Percentiles rank a stretch among this genome's conserved stretches.
Conservation (phyloP, 2,329 filamentous ascomycete species). For the Aspergillus nomiae region DNA sequence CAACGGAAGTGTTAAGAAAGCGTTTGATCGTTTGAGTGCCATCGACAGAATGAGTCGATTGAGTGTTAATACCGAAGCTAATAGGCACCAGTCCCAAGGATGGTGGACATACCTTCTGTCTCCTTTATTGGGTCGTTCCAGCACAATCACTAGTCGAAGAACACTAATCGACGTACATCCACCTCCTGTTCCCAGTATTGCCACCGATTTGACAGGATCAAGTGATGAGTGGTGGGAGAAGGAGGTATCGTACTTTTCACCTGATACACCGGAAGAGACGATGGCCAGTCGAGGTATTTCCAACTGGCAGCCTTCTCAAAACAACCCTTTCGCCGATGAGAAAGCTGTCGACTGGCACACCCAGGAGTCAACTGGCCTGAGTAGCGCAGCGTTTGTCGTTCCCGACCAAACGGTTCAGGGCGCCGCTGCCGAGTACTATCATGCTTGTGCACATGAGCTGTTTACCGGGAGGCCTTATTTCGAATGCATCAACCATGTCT, state of each 20-base stretch:
- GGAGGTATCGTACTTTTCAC: conserved; percentile 31
- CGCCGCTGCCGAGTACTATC: conserved; percentile 45
- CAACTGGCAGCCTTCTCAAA: conserved; percentile 21
- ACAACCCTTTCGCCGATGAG: conserved; percentile 21
- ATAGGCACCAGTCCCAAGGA: conserved; percentile 47
- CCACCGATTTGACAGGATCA: conserved; percentile 17
- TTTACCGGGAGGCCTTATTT: conserved; percentile 45
- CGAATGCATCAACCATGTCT: conserved; percentile 47
- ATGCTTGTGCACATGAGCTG: conserved; percentile 49
- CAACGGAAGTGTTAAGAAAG: conserved; percentile 32
- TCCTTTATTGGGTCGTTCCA: conserved; percentile 44
- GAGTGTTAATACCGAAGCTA: conserved; percentile 39
- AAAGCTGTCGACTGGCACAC: conserved; percentile 10
- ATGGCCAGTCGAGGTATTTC: conserved; percentile 16
- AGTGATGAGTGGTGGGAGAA: conserved; percentile 34
- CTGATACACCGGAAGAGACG: conserved; percentile 31
- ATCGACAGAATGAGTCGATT: conserved; percentile 18
- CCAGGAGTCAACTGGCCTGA: not conserved
- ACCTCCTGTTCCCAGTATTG: conserved; percentile 32
- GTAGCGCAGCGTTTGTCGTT: conserved; percentile 28
- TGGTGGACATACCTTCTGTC: conserved; percentile 54
- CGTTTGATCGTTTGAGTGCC: conserved; percentile 30
- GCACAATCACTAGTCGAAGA: conserved; percentile 33
- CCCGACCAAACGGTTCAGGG: conserved; percentile 32
- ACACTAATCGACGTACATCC: conserved; percentile 24